A percentile compares a stretch with the other conserved stretches of the same genome.
Evolutionary conservation across 1,284 basidiomycete species (phyloP).

Genomic region (Malassezia dermatis): DNA sequence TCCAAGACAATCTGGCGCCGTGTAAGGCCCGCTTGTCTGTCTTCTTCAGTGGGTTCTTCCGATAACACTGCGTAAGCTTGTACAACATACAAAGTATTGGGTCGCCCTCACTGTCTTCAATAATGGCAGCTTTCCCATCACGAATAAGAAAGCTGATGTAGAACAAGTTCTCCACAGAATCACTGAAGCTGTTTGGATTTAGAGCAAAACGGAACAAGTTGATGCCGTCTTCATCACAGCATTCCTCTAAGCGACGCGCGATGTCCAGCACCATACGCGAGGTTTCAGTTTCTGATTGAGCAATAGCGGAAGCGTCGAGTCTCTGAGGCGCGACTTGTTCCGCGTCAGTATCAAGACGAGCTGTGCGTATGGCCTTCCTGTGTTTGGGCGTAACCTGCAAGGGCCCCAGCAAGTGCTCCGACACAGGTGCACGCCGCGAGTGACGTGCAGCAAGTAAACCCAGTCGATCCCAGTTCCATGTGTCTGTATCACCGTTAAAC

Average conservation of each 20-base stretch:
- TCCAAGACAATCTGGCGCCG: conserved; percentile 76
- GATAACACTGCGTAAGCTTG: neutral
- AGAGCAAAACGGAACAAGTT: conserved; percentile 75
- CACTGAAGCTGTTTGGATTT: conserved; percentile 75
- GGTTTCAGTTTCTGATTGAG: conserved; percentile 31
- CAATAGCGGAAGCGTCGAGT: conserved; percentile 31
- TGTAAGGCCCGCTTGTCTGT: conserved; percentile 58
- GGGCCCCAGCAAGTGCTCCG: conserved; percentile 42
- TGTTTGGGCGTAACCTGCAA: conserved; percentile 26
- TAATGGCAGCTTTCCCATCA: conserved; percentile 60
- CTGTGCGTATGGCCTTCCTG: conserved; percentile 10
- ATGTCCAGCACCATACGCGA: conserved; percentile 31
- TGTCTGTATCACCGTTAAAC: conserved; percentile 7
- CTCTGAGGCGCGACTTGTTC: conserved; percentile 17
- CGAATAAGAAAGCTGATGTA: conserved; percentile 81
- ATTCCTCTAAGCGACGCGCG: conserved; percentile 51
- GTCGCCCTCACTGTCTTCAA: conserved; percentile 57
- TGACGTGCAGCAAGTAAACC: conserved; percentile 21
- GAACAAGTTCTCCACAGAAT: conserved; percentile 86
- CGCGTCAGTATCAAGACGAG: conserved; percentile 11
- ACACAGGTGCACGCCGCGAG: conserved; percentile 25
- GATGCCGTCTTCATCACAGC: conserved; percentile 49
- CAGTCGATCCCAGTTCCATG: conserved; percentile 38
- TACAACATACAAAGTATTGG: conserved; percentile 60
- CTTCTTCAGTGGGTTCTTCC: conserved; percentile 51